These are phyloP conservation scores for Ceratocystis huliohia DNA, from an alignment of 2,329 filamentous ascomycete genomes.

Conservation along the genomic window DNA sequence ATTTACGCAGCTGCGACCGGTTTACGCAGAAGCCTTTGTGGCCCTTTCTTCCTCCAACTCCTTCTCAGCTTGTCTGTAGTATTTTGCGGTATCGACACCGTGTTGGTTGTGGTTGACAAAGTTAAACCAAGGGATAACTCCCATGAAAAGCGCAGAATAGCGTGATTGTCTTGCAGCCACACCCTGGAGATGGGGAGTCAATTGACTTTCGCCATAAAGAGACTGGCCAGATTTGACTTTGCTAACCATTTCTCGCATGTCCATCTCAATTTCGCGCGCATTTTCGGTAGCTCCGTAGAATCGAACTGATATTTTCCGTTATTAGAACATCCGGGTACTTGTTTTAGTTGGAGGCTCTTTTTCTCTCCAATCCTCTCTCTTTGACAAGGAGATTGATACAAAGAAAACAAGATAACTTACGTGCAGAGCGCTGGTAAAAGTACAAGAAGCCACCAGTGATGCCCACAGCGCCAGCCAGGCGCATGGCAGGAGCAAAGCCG, in stretches of 20 bases:
- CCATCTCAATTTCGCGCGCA: slow-evolving; percentile 78
- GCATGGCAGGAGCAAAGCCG: slow-evolving; percentile 72
- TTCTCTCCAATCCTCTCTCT: neutral
- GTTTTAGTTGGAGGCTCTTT: neutral
- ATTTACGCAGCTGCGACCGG: slow-evolving; percentile 6
- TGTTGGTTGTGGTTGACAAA: slow-evolving; percentile 95
- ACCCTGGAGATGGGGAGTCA: slow-evolving; percentile 85
- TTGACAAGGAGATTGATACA: neutral
- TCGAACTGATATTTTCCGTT: slow-evolving; percentile 46
- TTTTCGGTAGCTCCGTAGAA: slow-evolving; percentile 97
- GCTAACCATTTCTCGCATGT: slow-evolving; percentile 96
- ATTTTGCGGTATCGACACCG: slow-evolving; percentile 95
- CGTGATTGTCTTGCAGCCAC: slow-evolving; percentile 85
- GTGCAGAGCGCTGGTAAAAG: slow-evolving; percentile 69
- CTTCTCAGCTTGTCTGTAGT: slow-evolving; percentile 88
- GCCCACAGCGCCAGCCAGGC: slow-evolving; percentile 61
- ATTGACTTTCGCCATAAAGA: slow-evolving; percentile 66
- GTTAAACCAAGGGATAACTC: slow-evolving; percentile 92
- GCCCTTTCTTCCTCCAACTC: slow-evolving; percentile 68
- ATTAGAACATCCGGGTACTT: neutral
- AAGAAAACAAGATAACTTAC: slow-evolving; percentile 41
- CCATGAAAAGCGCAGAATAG: slow-evolving; percentile 73
- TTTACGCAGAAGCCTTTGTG: slow-evolving; percentile 18
- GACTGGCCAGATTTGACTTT: slow-evolving; percentile 88
- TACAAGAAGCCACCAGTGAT: slow-evolving; percentile 67